Base-by-base conservation (phyloP, 2,329 filamentous ascomycete species). In the Ophiostoma triangulosporum region DNA sequence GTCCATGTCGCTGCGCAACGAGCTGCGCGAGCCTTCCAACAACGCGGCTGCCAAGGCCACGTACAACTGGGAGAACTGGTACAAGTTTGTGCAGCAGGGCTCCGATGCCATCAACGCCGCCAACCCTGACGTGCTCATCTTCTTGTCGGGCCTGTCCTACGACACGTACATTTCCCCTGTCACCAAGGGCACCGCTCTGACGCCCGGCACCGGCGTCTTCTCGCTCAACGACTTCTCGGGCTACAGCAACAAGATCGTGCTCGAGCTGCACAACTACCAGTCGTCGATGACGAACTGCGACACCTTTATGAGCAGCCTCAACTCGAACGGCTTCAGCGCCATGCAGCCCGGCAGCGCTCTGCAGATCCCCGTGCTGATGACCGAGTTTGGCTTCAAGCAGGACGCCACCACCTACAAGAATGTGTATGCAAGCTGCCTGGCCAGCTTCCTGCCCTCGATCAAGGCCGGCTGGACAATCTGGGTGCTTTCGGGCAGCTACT, bases 231-330 rank as follows among this genome's bases (percentile, higher is more conserved):
- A 76, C 59, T 81, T 79, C 58, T 11, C 22, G 3, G 53, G 69
- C 1, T 77, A 73, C 62, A 64, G 65, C 1, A 64, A 78, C 60
- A 81, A 81, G 65, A 67, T 81, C 0, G 77, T 78, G 7, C 69
- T 81, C 2, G 78, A 82, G 63, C 67, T 81, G 9, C 78, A 82
- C 69, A 80, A 78, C 65, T 82, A 82, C 63, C 68, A 77, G 56
- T 77, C 70, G 58, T 61, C 63, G n/a, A 70, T 72, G 3, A 68
- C 63, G 0, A 71, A 67, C 60, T 82, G 78, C 62, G 61, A 62
- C 8, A 65, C 65, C 8, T 68, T 80, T 12, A 64, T 69, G 57
- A 63, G 65, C 50, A 71, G 71, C 17, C 64, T 81, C 6, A 70
- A 72, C 63, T 68, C 66, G 51, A 69, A 72, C 55, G 78, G 77